Evolutionary conservation across 345 rosid species (phyloP).

Genomic region (Clarkia xantiana): DNA sequence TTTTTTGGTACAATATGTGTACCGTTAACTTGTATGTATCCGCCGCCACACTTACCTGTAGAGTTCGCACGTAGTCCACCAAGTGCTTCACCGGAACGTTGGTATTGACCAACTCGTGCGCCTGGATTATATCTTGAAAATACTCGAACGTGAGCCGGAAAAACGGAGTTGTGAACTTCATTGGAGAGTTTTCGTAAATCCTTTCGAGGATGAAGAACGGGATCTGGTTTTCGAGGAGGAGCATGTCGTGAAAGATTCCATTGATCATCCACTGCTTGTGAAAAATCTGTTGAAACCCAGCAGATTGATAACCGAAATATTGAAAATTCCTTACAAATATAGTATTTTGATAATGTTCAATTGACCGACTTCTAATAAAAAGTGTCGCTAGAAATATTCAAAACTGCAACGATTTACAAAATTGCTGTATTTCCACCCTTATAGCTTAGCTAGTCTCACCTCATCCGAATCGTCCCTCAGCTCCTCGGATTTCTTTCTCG

Average conservation of each 20-base stretch:
- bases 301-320: too few species aligned
- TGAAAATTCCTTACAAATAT: too few species aligned
- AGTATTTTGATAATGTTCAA: too few species aligned
- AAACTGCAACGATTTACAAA: too few species aligned
- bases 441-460: too few species aligned
- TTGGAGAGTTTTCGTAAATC: constrained; percentile 9
- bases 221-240: constrained; percentile 15
- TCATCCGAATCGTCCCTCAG: constrained; percentile 9
- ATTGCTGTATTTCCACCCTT: too few species aligned
- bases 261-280: constrained; percentile 17
- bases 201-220: constrained; percentile 11
- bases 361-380: too few species aligned
- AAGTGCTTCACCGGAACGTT: constrained; percentile 10
- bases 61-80: constrained; percentile 11
- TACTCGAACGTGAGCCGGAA: constrained; percentile 10
- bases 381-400: too few species aligned
- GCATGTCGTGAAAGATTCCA: constrained; percentile 10
- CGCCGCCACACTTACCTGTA: too few species aligned
- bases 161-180: not conserved
- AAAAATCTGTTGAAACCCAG: constrained; percentile 7
- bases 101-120: constrained; percentile 4
- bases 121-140: constrained; percentile 16
- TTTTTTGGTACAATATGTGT: too few species aligned
- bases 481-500: constrained; percentile 9
- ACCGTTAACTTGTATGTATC: too few species aligned